Evolutionary conservation across 1,284 basidiomycete species (phyloP), one percentile per base, ranked within the genome.

Genomic region (Leccinum pachyderme): DNA sequence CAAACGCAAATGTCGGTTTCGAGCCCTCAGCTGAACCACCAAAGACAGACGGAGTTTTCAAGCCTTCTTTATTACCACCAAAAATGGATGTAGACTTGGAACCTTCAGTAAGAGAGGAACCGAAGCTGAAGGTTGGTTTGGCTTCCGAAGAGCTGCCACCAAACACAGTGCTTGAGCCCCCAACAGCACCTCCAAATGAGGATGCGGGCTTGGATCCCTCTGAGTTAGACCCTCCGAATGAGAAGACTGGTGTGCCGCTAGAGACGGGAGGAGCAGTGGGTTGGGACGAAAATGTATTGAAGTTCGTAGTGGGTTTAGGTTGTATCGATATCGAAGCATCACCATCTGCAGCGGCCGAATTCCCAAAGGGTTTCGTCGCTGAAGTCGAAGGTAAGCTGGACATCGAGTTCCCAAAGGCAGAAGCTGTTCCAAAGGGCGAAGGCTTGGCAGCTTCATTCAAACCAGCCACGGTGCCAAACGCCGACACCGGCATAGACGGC

Each of bases 181-280:
- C 55, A 25, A 45, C 12, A 7, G 11, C 31, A 37, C 52, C 48
- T 24, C 54, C 61, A 37, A 61, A 67, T 49, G 46, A 43, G 25
- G 64, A n/a, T 9, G 46, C 46, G 2, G 69, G 52, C 44, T 65
- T 59, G 27, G 57, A 24, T 47, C 46, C 60, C 50, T 66, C 71
- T 4, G 62, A 52, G 39, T 60, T 68, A 2, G 59, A 48, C 22
- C 52, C 68, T 43, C 61, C 64, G 50, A 69, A 70, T 37, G 64
- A 59, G 47, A 69, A 63, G 11, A 37, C 28, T 33, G 47, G 44
- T 28, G 46, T 2, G n/a, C 49, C 55, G 25, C 47, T 47, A 33
- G 60, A 52, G 25, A 49, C 47, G 52, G 52, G 47, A 28, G 54
- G 44, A n/a, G 47, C 59, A 11, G 51, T 18, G 49, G 58, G 50